Percentiles rank a stretch among this genome's conserved stretches.
phyloP scores from a whole-genome alignment of 2,329 filamentous ascomycete species.

The Aspergillus calidoustus region DNA sequence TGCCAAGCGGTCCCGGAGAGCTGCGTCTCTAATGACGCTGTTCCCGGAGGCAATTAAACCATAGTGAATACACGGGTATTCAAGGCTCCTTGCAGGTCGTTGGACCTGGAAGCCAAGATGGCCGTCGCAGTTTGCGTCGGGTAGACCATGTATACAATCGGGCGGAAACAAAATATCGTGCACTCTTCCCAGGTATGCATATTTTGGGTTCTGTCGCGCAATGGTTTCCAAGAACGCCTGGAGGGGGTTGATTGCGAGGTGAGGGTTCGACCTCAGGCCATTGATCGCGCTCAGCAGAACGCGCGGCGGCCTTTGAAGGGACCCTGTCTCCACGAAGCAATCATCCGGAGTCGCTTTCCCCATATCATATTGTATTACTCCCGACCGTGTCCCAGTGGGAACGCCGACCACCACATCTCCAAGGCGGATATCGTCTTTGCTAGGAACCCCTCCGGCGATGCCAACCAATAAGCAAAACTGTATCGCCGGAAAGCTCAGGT shows the following conservation, averaged over 20 bases:
- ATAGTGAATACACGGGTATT: too few species aligned
- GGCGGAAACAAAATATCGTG: too few species aligned
- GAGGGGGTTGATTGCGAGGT: not conserved
- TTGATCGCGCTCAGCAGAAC: not conserved
- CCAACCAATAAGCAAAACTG: constrained; percentile 33
- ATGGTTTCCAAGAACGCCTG: too few species aligned
- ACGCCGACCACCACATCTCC: constrained; percentile 34
- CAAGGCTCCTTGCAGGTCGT: too few species aligned
- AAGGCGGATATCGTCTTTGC: constrained; percentile 28
- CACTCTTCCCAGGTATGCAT: too few species aligned
- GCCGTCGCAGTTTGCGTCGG: too few species aligned
- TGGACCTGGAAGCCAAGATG: too few species aligned
- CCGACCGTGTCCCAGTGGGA: not conserved
- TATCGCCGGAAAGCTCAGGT: constrained; percentile 26
- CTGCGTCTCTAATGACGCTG: too few species aligned
- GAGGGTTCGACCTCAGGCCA: not conserved
- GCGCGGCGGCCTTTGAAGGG: not conserved
- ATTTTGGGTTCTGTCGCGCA: too few species aligned
- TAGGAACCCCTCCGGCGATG: constrained; percentile 32
- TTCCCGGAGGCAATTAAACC: too few species aligned
- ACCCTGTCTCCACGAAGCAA: not conserved
- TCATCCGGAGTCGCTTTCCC: not conserved
- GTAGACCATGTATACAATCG: too few species aligned
- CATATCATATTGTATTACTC: constrained; percentile 5
- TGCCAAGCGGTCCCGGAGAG: too few species aligned